Percentiles rank a stretch among this genome's conserved stretches.
Conservation (phyloP, 1,139 yeast genomes). For the Meyerozyma guilliermondii region DNA sequence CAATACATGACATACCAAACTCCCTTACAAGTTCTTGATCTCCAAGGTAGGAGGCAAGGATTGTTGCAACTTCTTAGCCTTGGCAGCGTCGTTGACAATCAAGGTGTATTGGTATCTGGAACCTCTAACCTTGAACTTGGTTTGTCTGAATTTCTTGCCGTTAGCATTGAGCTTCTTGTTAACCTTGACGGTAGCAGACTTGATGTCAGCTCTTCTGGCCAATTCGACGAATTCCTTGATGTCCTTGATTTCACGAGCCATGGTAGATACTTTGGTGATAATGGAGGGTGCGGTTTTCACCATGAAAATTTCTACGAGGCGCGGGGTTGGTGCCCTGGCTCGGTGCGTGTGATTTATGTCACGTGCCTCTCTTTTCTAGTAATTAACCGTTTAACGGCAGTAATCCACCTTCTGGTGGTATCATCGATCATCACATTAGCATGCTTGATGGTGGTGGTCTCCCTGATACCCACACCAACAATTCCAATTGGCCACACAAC, state of each 20-base stretch:
- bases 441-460: conserved; percentile 50
- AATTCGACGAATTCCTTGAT: conserved; percentile 97
- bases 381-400: conserved; percentile 65
- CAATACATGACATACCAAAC: conserved; percentile 2
- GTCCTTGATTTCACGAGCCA: conserved; percentile 73
- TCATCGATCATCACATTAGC: conserved; percentile 83
- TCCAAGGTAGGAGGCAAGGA: conserved; percentile 94
- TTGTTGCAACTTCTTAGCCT: conserved; percentile 98
- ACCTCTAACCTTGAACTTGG: conserved; percentile 99
- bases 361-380: conserved; percentile 20
- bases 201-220: conserved; percentile 96
- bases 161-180: conserved; percentile 82
- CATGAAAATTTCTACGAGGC: not conserved
- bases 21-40: conserved; percentile 58
- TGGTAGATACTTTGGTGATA: not conserved
- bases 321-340: not conserved
- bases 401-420: conserved; percentile 70
- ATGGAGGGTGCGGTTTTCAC: not conserved
- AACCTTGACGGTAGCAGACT: conserved; percentile 84
- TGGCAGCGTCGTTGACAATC: conserved; percentile 92
- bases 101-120: conserved; percentile 91
- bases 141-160: conserved; percentile 86
- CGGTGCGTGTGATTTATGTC: not conserved
- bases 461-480: conserved; percentile 74
- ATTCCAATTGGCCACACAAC: conserved; percentile 95